Conservation (phyloP, 495 filamentous ascomycete species). For the Hypoxylon lenormandii region DNA sequence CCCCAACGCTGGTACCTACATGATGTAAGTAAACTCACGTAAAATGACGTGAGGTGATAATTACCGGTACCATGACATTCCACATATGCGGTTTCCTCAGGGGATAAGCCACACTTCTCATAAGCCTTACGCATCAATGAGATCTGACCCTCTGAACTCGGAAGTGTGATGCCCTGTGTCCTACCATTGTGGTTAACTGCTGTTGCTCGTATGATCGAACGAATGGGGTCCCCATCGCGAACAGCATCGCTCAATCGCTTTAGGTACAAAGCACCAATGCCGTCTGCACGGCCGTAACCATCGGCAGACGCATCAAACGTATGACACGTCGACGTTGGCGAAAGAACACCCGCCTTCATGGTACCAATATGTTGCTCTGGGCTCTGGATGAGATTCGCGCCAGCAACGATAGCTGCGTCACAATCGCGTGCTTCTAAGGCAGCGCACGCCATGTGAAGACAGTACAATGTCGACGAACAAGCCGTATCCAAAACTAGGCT, state of each 20-base stretch:
- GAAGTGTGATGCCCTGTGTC: conserved; percentile 59
- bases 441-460: conserved; percentile 51
- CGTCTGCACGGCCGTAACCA: conserved; percentile 51
- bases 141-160: conserved; percentile 60
- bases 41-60: no score
- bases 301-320: conserved; percentile 56
- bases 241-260: conserved; percentile 62
- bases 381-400: conserved; percentile 53
- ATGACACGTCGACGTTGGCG: conserved; percentile 56
- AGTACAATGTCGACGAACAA: conserved; percentile 61
- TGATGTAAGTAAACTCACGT: no score
- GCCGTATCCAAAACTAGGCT: conserved; percentile 64
- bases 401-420: conserved; percentile 55
- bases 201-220: conserved; percentile 49
- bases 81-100: conserved; percentile 57
- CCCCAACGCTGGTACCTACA: conserved; percentile 62
- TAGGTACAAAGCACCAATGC: conserved; percentile 50
- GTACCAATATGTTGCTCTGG: conserved; percentile 52
- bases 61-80: conserved; percentile 62
- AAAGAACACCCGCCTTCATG: conserved; percentile 58
- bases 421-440: conserved; percentile 56
- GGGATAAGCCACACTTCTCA: conserved; percentile 49
- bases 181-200: conserved; percentile 48
- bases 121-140: conserved; percentile 57
- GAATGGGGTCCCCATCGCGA: conserved; percentile 59